These are phyloP conservation scores for Rubus parviflorus DNA, from an alignment of 306 rosid species.

Conservation along the genomic window DNA sequence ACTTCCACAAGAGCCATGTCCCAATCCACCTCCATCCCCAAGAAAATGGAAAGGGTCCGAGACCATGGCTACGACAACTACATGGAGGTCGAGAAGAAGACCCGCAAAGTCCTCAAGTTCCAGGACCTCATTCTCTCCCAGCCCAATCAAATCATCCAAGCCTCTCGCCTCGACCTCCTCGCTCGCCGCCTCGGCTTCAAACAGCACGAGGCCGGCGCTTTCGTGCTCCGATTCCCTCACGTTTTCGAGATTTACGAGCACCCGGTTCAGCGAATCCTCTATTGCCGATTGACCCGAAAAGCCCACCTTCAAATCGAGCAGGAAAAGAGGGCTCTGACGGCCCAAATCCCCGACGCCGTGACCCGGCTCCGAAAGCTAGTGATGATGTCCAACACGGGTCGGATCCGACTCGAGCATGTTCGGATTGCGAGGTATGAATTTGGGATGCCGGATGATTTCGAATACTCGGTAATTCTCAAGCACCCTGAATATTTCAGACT, in stretches of 20 bases:
- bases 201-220: slow-evolving; percentile 62
- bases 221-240: slow-evolving; percentile 78
- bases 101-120: slow-evolving; percentile 66
- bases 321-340: slow-evolving; percentile 52
- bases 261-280: slow-evolving; percentile 81
- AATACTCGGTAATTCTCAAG: slow-evolving; percentile 65
- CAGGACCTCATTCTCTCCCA: slow-evolving; percentile 64
- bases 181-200: slow-evolving; percentile 70
- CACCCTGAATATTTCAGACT: slow-evolving; percentile 65
- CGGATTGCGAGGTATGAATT: slow-evolving; percentile 66
- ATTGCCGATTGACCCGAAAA: slow-evolving; percentile 65
- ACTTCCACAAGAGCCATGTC: slow-evolving; percentile 43
- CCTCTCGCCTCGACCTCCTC: slow-evolving; percentile 67
- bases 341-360: slow-evolving; percentile 60
- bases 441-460: slow-evolving; percentile 85
- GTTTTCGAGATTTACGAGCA: slow-evolving; percentile 84
- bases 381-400: slow-evolving; percentile 65
- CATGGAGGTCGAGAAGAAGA: slow-evolving; percentile 91
- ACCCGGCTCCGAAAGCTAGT: slow-evolving; percentile 70
- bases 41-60: slow-evolving; percentile 58
- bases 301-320: slow-evolving; percentile 74
- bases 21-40: slow-evolving; percentile 77
- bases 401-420: slow-evolving; percentile 82
- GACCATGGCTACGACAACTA: slow-evolving; percentile 85
- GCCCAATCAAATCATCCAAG: slow-evolving; percentile 52